Evolutionary conservation across 805 yeast species (phyloP), one percentile per base, ranked within the genome.

Genomic region (Starmerella stigmatis): DNA sequence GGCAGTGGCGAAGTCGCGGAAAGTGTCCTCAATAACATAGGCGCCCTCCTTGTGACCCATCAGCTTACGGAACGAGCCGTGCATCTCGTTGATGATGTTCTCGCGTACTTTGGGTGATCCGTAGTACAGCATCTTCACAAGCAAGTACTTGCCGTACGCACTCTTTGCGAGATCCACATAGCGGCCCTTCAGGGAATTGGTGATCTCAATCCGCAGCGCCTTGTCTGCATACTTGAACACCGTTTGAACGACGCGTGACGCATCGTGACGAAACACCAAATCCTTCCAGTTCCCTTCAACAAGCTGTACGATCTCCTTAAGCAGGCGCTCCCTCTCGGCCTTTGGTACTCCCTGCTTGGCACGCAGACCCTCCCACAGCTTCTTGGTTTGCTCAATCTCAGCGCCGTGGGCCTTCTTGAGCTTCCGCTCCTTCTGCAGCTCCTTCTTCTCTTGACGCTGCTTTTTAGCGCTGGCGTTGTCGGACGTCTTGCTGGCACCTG

Each of bases 21-120:
- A 89, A 58, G 85, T 71, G 70, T 89, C 98, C 66, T 89, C 97
- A 53, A 88, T 86, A 31, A 89, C 97, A 59, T 89, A 86, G 12
- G 97, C 97, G 66, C 96, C 98, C 71, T 89, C 97, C 68, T 83
- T 81, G 67, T 89, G 96, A 70, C 94, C 79, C 92, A 89, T 86
- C 47, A 89, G 70, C 65, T 86, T 89, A 63, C 96, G 74, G 58
- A 85, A 75, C 57, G 80, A 79, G 41, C 98, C 98, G 60, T 86
- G 94, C 54, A 89, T 72, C 66, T 86, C 96, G 59, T 80, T 73
- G 46, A 88, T 72, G 46, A 89, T 81, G 29, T 76, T 55, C 44
- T 77, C 81, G 57, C 95, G 74, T 1, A 88, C 77, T 25, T 79
- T 79, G 60, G 79, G 85, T 6, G 89, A 75, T 6, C 98, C 98